phyloP scores from a whole-genome alignment of 1,139 yeast species.

The Debaryomyces subglobosus region DNA sequence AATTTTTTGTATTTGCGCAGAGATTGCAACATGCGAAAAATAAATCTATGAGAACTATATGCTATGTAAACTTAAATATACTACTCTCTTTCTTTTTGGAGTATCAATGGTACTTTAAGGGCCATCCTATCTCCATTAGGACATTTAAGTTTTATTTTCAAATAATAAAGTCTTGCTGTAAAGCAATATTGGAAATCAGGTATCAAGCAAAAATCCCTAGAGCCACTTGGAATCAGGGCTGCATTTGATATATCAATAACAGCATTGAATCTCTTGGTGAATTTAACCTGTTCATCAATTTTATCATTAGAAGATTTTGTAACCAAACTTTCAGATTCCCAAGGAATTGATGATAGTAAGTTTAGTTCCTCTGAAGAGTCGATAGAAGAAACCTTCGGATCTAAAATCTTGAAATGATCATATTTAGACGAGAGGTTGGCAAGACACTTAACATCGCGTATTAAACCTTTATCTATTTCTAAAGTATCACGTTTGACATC shows the following conservation, averaged over 20 bases:
- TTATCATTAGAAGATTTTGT: conserved; percentile 15
- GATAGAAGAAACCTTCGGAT: conserved; percentile 13
- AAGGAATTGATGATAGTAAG: conserved; percentile 21
- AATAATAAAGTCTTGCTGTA: conserved; percentile 37
- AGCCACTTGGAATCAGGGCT: conserved; percentile 12
- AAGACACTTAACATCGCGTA: conserved; percentile 36
- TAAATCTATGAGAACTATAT: conserved; percentile 1
- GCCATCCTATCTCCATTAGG: conserved; percentile 31
- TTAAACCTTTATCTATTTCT: conserved; percentile 27
- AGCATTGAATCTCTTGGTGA: conserved; percentile 25
- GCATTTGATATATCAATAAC: conserved; percentile 25
- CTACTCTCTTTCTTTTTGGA: conserved; percentile 19
- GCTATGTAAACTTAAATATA: background rate
- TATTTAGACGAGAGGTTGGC: conserved; percentile 36
- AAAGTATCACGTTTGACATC: conserved; percentile 27
- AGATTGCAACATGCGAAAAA: conserved; percentile 6
- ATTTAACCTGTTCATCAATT: conserved; percentile 21
- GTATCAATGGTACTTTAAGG: conserved; percentile 35
- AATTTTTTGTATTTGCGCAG: conserved; percentile 7
- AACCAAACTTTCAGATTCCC: conserved; percentile 23
- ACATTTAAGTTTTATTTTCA: conserved; percentile 33
- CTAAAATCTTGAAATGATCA: conserved; percentile 23
- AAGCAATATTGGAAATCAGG: conserved; percentile 46
- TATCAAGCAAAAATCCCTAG: conserved; percentile 33
- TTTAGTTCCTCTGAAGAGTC: conserved; percentile 7